Conservation (phyloP, 495 filamentous ascomycete species). For the Cairneyella variabilis region DNA sequence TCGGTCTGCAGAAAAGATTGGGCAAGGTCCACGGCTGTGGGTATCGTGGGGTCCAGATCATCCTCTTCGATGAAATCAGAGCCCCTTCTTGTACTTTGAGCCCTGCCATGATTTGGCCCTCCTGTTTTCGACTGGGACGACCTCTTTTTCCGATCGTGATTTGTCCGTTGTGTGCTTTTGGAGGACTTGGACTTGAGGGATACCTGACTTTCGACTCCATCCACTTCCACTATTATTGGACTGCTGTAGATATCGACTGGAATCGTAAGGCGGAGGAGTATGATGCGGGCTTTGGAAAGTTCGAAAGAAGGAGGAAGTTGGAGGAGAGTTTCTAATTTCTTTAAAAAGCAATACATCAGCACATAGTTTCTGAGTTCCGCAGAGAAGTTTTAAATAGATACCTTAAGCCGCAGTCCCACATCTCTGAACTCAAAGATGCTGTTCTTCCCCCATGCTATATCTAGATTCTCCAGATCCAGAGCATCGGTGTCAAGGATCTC, state of each 20-base stretch:
- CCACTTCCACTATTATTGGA: conserved; percentile 70
- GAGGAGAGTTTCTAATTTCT: conserved; percentile 74
- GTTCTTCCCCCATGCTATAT: conserved; percentile 70
- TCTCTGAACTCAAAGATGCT: conserved; percentile 77
- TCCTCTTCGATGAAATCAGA: conserved; percentile 9
- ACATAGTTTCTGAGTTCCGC: not conserved
- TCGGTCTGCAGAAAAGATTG: conserved; percentile 84
- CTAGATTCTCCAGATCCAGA: conserved; percentile 73
- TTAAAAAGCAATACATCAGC: conserved; percentile 14
- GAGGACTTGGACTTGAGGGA: conserved; percentile 26
- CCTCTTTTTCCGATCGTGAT: conserved; percentile 24
- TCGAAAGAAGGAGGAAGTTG: conserved; percentile 66
- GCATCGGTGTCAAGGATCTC: conserved; percentile 80
- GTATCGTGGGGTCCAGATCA: conserved; percentile 45
- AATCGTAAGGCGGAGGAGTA: conserved; percentile 69
- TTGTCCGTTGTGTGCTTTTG: conserved; percentile 24
- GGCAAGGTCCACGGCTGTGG: conserved; percentile 78
- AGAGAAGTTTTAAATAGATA: conserved; percentile 28
- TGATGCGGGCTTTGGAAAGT: conserved; percentile 64
- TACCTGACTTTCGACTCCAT: conserved; percentile 69
- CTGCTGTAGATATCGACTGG: conserved; percentile 78
- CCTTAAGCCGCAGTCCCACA: conserved; percentile 71
- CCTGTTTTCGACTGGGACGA: not conserved
- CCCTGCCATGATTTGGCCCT: not conserved
- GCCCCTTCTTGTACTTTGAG: not conserved